Base-by-base conservation (phyloP, 23 red algal genomes). In the Gracilaria domingensis region DNA sequence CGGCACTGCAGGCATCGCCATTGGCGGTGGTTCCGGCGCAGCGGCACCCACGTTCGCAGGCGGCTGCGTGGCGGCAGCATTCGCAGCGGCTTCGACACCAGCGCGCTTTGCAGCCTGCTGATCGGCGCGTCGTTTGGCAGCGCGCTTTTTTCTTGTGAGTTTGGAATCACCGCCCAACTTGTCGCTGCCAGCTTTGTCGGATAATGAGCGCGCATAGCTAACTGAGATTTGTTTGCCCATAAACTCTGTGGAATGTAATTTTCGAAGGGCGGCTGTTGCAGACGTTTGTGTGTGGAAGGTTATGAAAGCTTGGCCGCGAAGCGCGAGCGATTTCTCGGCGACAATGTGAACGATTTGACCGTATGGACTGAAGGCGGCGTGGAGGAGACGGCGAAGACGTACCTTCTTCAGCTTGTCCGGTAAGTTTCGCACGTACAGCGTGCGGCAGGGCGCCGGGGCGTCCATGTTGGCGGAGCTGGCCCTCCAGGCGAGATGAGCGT, bases 301-400 rank as follows among this genome's bases (percentile, higher is more conserved):
- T 16, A 98, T 85, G 39, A 93, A 98, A 18, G 95, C 95, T 65
- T 98, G 95, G 26, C 95, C 95, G 75, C 95, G 87, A 72, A 93
- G 83, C 18, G 45, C 37, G 20, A 79, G 34, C 14, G 76, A 88
- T 51, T 88, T 87, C 65, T 81, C 77, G 34, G 83, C 90, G 32
- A 88, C 54, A 40, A 98, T 90, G 51, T 75, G 72, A 0, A 94
- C 67, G 47, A 98, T 67, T 34, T 76, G 84, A 9, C 95, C 95
- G 65, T 94, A 83, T 20, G 85, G 90, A 8, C 84, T 83, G 77
- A 72, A 80, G 37, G 62, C 60, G 51, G 83, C 95, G 84, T 98
- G 87, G 12, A 98, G 86, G 47, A 94, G 88, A 54, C 58, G 71
- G 23, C 95, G 90, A 25, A 98, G 85, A 6, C 81, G 59, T 16